Conservation (phyloP, 2,329 filamentous ascomycete species). For the Colletotrichum spinosum region DNA sequence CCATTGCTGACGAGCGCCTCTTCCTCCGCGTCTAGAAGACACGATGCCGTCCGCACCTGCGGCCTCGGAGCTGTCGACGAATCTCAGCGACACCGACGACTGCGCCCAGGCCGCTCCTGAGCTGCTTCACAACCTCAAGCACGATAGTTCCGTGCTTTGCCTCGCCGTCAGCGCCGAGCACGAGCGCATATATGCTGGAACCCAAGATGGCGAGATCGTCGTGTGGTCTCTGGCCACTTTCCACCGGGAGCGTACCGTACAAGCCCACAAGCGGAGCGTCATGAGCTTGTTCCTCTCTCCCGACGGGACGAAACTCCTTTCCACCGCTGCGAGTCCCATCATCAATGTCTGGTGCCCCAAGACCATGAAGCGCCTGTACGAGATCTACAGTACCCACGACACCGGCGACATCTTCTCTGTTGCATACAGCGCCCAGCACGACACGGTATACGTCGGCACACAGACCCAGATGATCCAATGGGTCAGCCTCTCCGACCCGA, state of each 20-base stretch:
- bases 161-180: slow-evolving; percentile 83
- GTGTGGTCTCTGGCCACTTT: slow-evolving; percentile 93
- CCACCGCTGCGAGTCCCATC: slow-evolving; percentile 91
- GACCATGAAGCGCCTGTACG: slow-evolving; percentile 81
- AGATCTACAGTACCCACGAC: slow-evolving; percentile 93
- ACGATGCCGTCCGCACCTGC: slow-evolving; percentile 36
- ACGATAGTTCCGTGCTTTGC: slow-evolving; percentile 83
- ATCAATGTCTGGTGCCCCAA: slow-evolving; percentile 93
- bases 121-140: slow-evolving; percentile 79
- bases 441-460: slow-evolving; percentile 90
- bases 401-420: slow-evolving; percentile 96
- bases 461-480: slow-evolving; percentile 97
- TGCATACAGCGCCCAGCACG: slow-evolving; percentile 82
- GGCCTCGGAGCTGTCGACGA: slow-evolving; percentile 38
- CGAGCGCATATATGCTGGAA: slow-evolving; percentile 88
- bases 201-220: slow-evolving; percentile 92
- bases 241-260: slow-evolving; percentile 80
- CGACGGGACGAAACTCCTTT: slow-evolving; percentile 83
- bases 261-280: slow-evolving; percentile 92
- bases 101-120: slow-evolving; percentile 60
- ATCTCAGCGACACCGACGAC: slow-evolving; percentile 39
- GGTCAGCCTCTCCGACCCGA: slow-evolving; percentile 78
- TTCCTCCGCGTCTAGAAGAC: slow-evolving; percentile 24
- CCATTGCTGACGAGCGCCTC: slow-evolving; percentile 14
- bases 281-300: slow-evolving; percentile 85